Evolutionary conservation across 2,329 filamentous ascomycete genomes (phyloP).

Genomic region (Sordariomycetes sp.): DNA sequence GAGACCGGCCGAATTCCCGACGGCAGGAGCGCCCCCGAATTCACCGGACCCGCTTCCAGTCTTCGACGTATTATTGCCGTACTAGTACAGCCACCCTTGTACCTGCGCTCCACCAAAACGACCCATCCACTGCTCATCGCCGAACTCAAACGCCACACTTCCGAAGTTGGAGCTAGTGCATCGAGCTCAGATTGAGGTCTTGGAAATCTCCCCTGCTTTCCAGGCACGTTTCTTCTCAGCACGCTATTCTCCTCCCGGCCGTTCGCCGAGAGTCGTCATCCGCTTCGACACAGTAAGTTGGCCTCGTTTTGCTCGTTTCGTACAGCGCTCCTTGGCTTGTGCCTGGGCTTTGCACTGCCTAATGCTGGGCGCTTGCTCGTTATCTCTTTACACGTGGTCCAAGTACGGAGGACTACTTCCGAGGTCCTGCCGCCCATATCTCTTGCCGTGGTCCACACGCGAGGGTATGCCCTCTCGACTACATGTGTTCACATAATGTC

Average conservation of each 20-base stretch:
- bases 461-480: neutral
- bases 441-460: neutral
- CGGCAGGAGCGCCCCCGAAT: neutral
- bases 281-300: no score
- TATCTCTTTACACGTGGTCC: neutral
- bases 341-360: neutral
- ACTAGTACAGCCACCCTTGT: neutral
- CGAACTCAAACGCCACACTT: neutral
- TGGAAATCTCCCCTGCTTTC: neutral
- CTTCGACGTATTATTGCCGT: neutral
- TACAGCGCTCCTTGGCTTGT: neutral
- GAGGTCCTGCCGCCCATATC: neutral
- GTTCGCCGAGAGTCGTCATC: no score
- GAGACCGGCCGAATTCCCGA: neutral
- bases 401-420: neutral
- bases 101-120: neutral
- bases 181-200: neutral
- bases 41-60: neutral
- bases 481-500: neutral
- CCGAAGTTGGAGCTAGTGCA: neutral
- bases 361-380: neutral
- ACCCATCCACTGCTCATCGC: neutral
- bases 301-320: neutral
- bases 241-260: no score
- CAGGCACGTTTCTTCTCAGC: no score